Evolutionary conservation across 225 moss, liverwort and hornwort genomes (phyloP), one percentile per base, ranked within the genome.

Genomic region (Pleurozium schreberi): DNA sequence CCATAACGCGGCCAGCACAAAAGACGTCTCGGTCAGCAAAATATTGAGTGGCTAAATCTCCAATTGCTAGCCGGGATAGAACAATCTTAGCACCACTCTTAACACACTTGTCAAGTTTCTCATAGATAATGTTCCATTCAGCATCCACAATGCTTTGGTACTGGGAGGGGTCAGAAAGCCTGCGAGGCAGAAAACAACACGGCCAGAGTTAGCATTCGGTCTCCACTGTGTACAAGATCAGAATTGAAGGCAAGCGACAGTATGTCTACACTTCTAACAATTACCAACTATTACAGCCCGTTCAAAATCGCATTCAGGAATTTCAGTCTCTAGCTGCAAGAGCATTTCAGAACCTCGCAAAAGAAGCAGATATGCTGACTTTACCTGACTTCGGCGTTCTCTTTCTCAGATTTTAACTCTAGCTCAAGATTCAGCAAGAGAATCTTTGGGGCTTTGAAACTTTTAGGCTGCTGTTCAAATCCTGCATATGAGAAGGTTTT

Each of bases 91-190:
- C 97, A 79, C 97, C 96, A 78, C 97, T 96, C 89, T 96, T 96
- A 80, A 96, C 97, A 94, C 96, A 97, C 91, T 99, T 99, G 74
- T 99, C 95, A 70, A 96, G 93, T 85, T 99, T 99, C 55, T 97
- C 98, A 75, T 97, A 99, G 33, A 99, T 97, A 68, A 97, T 99
- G 87, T 99, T 99, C 98, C 98, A 99, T 91, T 97, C 97, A 84
- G 97, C 98, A 91, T 99, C 98, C 85, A 99, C 98, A 67, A 99
- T 97, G 75, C 96, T 96, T 86, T 99, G 96, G 89, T 97, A 99
- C 88, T 97, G 98, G 80, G 93, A 47, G 66, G 98, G 98, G 89
- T 99, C 98, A 53, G 97, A 96, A 61, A 99, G 94, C 88, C 98
- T 99, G 89, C 80, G 34, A 88, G 42, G 53, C 26, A 83, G 61